phyloP scores from a whole-genome alignment of 2,329 filamentous ascomycete genomes.

The Teratosphaeriaceae sp. region DNA sequence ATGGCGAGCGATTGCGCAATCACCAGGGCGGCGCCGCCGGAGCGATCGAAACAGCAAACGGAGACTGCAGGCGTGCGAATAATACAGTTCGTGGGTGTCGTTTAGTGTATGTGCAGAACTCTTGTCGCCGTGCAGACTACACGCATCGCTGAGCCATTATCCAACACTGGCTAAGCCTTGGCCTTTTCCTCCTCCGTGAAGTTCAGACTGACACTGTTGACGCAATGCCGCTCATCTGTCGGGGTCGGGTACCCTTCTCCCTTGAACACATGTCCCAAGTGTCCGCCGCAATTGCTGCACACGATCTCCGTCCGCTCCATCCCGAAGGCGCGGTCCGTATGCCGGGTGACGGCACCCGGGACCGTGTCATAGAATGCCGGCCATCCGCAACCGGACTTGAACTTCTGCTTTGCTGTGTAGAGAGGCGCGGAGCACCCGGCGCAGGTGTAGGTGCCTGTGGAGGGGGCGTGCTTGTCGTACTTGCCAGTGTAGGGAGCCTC shows the following conservation, averaged over 20 bases:
- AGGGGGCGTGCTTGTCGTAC: slow-evolving; percentile 80
- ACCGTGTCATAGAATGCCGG: slow-evolving; percentile 96
- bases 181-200: slow-evolving; percentile 50
- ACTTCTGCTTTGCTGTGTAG: slow-evolving; percentile 91
- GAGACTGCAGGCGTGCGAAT: too few species aligned
- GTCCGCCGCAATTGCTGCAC: slow-evolving; percentile 88
- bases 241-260: slow-evolving; percentile 77
- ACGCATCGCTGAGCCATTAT: slow-evolving; percentile 2
- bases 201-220: slow-evolving; percentile 86
- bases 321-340: slow-evolving; percentile 69
- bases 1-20: slow-evolving; percentile 2
- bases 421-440: slow-evolving; percentile 80
- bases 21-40: too few species aligned
- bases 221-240: slow-evolving; percentile 94
- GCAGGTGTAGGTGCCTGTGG: slow-evolving; percentile 75
- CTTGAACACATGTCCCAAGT: slow-evolving; percentile 87
- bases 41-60: too few species aligned
- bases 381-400: slow-evolving; percentile 95
- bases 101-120: too few species aligned
- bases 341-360: slow-evolving; percentile 78
- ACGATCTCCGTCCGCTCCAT: slow-evolving; percentile 90
- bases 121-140: too few species aligned
- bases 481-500: slow-evolving; percentile 75
- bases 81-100: too few species aligned
- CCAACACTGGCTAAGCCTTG: too few species aligned